A percentile compares a stretch with the other conserved stretches of the same genome.
phyloP scores from a whole-genome alignment of 148 eudicot species.

The Vaccinium macrocarpon region DNA sequence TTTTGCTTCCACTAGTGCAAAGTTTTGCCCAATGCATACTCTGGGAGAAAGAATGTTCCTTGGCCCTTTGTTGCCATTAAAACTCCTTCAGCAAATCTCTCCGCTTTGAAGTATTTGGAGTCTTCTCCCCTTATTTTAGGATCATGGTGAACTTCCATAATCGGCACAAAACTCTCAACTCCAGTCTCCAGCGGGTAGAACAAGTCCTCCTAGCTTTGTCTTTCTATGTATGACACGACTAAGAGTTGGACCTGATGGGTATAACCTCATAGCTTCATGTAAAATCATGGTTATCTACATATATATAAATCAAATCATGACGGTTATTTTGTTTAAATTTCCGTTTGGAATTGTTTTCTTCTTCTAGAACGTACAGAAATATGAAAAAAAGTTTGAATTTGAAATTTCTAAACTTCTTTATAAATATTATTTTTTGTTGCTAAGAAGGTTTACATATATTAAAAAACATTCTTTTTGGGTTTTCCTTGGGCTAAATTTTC shows the following conservation, averaged over 20 bases:
- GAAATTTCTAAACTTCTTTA: not conserved
- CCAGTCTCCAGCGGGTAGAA: slow-evolving; percentile 39
- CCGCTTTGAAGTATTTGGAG: slow-evolving; percentile 49
- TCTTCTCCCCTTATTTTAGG: slow-evolving; percentile 61
- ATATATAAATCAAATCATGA: not conserved
- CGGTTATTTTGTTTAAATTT: not conserved
- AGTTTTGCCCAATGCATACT: slow-evolving; percentile 51
- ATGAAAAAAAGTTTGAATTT: not conserved
- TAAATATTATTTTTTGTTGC: not conserved
- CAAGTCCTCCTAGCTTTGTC: slow-evolving; percentile 34
- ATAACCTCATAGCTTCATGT: slow-evolving; percentile 48
- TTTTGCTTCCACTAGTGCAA: slow-evolving; percentile 50
- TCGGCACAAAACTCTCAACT: slow-evolving; percentile 24
- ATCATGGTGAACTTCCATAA: slow-evolving; percentile 32
- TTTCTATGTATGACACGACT: slow-evolving; percentile 14
- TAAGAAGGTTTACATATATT: not conserved
- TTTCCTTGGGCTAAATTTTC: not conserved
- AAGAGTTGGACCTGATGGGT: slow-evolving; percentile 28
- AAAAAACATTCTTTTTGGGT: not conserved
- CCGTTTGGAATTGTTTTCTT: not conserved
- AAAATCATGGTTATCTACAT: slow-evolving; percentile 51
- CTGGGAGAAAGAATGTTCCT: slow-evolving; percentile 40
- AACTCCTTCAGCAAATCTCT: slow-evolving; percentile 54
- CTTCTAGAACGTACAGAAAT: not conserved
- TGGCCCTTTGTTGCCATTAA: slow-evolving; percentile 34